These are phyloP conservation scores for Myriosclerotinia duriaeana DNA, from an alignment of 2,329 filamentous ascomycete species.

Conservation along the genomic window DNA sequence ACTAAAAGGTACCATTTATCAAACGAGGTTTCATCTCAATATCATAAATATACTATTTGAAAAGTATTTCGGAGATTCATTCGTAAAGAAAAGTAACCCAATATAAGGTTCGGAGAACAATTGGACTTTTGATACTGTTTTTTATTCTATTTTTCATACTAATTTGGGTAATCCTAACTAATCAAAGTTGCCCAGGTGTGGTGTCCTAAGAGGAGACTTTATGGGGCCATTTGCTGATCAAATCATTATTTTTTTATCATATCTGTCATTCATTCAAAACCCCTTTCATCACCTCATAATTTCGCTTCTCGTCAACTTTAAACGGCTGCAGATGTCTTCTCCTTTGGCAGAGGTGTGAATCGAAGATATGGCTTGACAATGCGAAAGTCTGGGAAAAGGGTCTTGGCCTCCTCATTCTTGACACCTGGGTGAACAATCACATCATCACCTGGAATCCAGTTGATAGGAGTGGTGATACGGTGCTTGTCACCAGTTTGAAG, in stretches of 20 bases:
- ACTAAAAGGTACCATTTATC: too few relatives aligned
- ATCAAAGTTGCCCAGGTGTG: too few relatives aligned
- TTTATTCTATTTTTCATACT: not conserved
- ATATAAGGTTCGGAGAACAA: not conserved
- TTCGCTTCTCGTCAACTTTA: slow-evolving; percentile 23
- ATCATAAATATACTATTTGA: not conserved
- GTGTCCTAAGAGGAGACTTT: not conserved
- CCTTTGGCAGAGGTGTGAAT: slow-evolving; percentile 66
- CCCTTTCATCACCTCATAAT: not conserved
- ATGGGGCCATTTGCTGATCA: not conserved
- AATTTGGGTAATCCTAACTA: not conserved
- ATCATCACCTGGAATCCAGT: slow-evolving; percentile 86
- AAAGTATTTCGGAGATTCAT: not conserved
- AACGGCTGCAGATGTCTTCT: slow-evolving; percentile 42
- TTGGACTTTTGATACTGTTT: not conserved
- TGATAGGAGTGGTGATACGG: slow-evolving; percentile 83
- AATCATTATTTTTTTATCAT: slow-evolving; percentile 15
- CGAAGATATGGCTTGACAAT: slow-evolving; percentile 71
- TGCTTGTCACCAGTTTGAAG: slow-evolving; percentile 84
- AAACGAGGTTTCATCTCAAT: not conserved
- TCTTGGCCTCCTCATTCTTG: slow-evolving; percentile 80
- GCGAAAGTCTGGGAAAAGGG: slow-evolving; percentile 77
- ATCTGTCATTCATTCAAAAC: not conserved
- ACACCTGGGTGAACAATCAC: slow-evolving; percentile 87
- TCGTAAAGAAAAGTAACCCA: not conserved